Evolutionary conservation across 2,329 filamentous ascomycete species (phyloP), one percentile per base, ranked within the genome.

Genomic region (Cordyceps javanica): DNA sequence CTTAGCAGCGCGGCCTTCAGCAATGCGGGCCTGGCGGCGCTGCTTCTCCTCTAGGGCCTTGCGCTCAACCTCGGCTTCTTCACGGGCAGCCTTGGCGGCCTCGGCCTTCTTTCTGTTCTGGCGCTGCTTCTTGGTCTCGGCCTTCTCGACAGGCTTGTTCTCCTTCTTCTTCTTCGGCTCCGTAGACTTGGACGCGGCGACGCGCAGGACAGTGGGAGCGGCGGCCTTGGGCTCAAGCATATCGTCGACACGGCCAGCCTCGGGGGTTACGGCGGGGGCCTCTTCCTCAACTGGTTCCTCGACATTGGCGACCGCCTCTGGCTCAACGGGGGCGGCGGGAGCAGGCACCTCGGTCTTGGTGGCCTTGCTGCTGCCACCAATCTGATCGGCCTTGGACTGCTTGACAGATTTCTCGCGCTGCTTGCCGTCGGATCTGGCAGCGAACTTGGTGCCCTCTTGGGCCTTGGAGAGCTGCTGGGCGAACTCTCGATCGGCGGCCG

Each of bases 71-170:
- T 97, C 92, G 1, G 88, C 84, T 65, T 89, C 88, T 68, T 92
- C 87, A 30, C 89, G 85, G 58, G 83, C 80, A 30, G 80, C 77
- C 79, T 90, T 94, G 67, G 86, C 85, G 59, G 85, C 87, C 74
- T 96, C 91, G 38, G 83, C 86, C 84, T 96, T 97, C 77, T 88
- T 85, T 64, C 87, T 84, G 76, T 96, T 94, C 77, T 97, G 92
- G 60, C 91, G 87, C 77, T 96, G 90, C 80, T 97, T 97, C 87
- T 97, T 97, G 21, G 88, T 89, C 78, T 96, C 89, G 19, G 81
- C 82, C 50, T 82, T 80, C 71, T 90, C 85, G 62, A 82, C 78
- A 41, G 79, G 76, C 75, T 86, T 83, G 63, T 78, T 74, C 66
- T 82, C 77, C 74, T 85, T 85, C 62, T 52, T 53, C 73, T 86